Conservation (phyloP, 768 basidiomycete species). For the Boletus rubropictus region DNA sequence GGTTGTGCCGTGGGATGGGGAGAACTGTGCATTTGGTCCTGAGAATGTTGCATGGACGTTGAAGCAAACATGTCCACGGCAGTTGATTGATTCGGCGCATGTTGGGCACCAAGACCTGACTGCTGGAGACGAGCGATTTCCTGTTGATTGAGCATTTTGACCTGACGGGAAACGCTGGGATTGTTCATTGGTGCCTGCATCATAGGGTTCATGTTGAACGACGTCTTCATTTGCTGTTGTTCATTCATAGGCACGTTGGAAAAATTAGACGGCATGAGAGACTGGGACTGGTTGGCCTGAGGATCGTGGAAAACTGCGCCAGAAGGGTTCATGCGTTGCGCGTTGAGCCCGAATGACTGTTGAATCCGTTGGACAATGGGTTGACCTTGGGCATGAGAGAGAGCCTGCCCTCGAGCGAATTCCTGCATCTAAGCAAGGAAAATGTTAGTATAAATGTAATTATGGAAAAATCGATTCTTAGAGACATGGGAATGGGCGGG, state of each 20-base stretch:
- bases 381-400: conserved; percentile 38
- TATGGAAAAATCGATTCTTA: conserved; percentile 2
- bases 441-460: conserved; percentile 23
- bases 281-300: conserved; percentile 24
- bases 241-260: conserved; percentile 35
- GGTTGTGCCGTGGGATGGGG: conserved; percentile 35
- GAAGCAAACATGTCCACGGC: conserved; percentile 45
- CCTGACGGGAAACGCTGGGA: conserved; percentile 27
- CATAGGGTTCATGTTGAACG: conserved; percentile 33
- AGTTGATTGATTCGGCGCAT: conserved; percentile 35
- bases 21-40: conserved; percentile 45
- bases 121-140: conserved; percentile 35
- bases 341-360: conserved; percentile 37
- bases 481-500: conserved; percentile 6
- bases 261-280: conserved; percentile 36
- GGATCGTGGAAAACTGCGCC: conserved; percentile 36
- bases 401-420: conserved; percentile 37
- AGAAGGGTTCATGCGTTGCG: conserved; percentile 35
- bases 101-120: conserved; percentile 27
- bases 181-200: conserved; percentile 33
- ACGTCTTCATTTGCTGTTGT: conserved; percentile 29
- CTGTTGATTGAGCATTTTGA: conserved; percentile 44
- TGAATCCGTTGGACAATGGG: conserved; percentile 36
- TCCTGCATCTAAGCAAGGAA: conserved; percentile 39
- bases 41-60: conserved; percentile 35